Base-by-base conservation (phyloP, 2,329 filamentous ascomycete species). In the Penicillium sp. region DNA sequence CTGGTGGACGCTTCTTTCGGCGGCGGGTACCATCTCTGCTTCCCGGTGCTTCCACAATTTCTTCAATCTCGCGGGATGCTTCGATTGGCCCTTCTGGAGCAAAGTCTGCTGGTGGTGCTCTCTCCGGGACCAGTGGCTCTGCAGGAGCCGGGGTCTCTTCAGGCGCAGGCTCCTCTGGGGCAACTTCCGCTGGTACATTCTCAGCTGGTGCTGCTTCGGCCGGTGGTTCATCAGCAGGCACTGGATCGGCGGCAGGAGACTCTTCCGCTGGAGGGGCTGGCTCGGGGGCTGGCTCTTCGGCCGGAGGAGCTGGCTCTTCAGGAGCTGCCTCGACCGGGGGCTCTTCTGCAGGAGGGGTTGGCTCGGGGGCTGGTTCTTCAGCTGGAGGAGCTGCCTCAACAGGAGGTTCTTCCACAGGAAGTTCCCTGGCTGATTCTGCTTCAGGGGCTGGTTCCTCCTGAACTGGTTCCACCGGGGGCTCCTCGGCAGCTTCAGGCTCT, bases 1-100 rank as follows among this genome's bases (percentile, higher is more conserved):
- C 55, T 8, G 69, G 64, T 2, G 69, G 67, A 16, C 68, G 71
- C 54, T 66, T 67, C 66, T 71, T 74, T 49, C 65, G 74, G 52
- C 68, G 70, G 31, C 67, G 67, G 4, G 52, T 51, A 22, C 19
- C 22, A 27, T 52, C 47, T 31, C 37, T 52, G 33, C 42, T 46
- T 39, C 31, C 47, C 8, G 47, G 19, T n/a, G 51, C 51, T 21
- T 58, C 55, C 22, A 35, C 49, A 14, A 47, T 24, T 19, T 54
- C 54, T 39, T 39, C 35, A 39, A 19, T 39, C 35, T 39, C 52
- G 16, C 52, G 56, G 39, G 27, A 26, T 7, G 31, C 37, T 31
- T 58, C 49, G 11, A 43, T 33, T 21, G 43, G 43, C 42, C 60
- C 54, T 7, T 58, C 61, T 22, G 57, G 59, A 50, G 54, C 47